phyloP scores from a whole-genome alignment of 164 flowering plant genomes.

The Santalum album region DNA sequence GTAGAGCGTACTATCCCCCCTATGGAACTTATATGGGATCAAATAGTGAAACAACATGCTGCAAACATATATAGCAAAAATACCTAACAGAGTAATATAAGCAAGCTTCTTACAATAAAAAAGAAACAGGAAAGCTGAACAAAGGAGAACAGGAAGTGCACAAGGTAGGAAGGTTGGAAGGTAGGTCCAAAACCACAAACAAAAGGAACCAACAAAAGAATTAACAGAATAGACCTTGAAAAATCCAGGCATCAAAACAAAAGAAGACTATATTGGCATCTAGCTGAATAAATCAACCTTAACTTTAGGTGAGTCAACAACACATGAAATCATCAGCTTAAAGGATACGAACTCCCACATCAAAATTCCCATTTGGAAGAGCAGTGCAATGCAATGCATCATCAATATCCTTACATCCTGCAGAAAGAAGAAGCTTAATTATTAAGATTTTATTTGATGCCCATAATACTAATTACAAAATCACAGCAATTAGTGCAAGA shows the following conservation, averaged over 20 bases:
- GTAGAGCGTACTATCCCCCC: too few species aligned
- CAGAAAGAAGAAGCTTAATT: background rate
- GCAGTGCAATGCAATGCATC: slow-evolving; percentile 92
- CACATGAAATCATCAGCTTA: background rate
- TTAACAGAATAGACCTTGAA: background rate
- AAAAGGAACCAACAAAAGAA: background rate
- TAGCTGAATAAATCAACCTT: background rate
- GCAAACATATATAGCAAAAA: too few species aligned
- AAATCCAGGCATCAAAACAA: background rate
- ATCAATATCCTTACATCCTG: slow-evolving; percentile 12
- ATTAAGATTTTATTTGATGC: background rate
- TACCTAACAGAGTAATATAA: too few species aligned
- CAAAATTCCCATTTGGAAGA: slow-evolving; percentile 91
- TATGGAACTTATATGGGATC: too few species aligned
- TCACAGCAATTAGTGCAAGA: background rate
- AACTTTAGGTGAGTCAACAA: background rate
- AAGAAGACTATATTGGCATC: background rate
- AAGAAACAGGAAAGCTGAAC: too few species aligned
- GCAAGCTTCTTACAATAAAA: too few species aligned
- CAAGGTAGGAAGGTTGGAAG: too few species aligned
- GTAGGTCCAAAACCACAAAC: background rate
- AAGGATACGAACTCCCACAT: slow-evolving; percentile 99
- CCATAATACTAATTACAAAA: background rate
- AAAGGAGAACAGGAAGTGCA: too few species aligned
- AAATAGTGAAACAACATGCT: too few species aligned